Conservation (phyloP, 2,329 filamentous ascomycete genomes). For the Aspergillus ochraceus region DNA sequence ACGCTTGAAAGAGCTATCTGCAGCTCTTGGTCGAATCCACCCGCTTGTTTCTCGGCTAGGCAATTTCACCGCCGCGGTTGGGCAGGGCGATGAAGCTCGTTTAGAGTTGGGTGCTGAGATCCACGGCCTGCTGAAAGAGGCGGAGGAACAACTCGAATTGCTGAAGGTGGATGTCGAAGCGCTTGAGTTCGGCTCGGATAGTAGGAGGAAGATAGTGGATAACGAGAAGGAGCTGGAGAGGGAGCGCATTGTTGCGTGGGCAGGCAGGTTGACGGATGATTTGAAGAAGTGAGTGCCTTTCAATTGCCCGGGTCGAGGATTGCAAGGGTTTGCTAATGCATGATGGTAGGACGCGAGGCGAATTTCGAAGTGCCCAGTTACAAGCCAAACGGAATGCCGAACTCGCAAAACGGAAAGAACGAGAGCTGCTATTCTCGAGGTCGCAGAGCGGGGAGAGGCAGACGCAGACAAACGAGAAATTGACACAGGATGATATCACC, state of each 20-base stretch:
- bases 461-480: constrained; percentile 44
- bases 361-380: constrained; percentile 81
- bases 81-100: constrained; percentile 64
- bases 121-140: constrained; percentile 70
- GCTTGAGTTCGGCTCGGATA: constrained; percentile 51
- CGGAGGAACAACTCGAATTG: constrained; percentile 81
- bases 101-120: constrained; percentile 80
- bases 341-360: constrained; percentile 54
- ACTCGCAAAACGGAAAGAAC: constrained; percentile 71
- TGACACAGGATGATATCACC: constrained; percentile 70
- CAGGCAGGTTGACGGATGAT: constrained; percentile 68
- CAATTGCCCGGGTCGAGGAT: background rate
- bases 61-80: constrained; percentile 62
- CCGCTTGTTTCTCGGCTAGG: constrained; percentile 58
- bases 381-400: constrained; percentile 74
- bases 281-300: constrained; percentile 61
- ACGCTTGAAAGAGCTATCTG: constrained; percentile 54
- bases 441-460: constrained; percentile 31
- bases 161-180: constrained; percentile 76
- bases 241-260: constrained; percentile 64
- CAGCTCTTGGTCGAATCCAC: constrained; percentile 54
- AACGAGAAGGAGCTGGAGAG: constrained; percentile 63
- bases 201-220: constrained; percentile 33
- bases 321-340: background rate
- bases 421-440: constrained; percentile 69